phyloP scores from a whole-genome alignment of 495 filamentous ascomycete species.

The Daldinia grandis region DNA sequence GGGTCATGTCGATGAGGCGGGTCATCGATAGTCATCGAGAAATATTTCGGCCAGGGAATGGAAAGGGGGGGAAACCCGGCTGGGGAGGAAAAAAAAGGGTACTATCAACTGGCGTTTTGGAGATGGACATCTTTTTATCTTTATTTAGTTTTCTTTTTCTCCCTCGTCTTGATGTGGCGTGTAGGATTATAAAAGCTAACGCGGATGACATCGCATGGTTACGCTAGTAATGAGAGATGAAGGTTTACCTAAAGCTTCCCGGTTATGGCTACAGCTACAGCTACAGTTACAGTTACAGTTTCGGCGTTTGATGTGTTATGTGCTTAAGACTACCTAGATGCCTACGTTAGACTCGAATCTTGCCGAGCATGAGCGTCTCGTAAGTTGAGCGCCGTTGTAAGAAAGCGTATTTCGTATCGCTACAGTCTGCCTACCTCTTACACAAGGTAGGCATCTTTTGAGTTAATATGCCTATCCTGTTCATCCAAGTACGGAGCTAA shows the following conservation, averaged over 20 bases:
- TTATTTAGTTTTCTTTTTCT: background rate
- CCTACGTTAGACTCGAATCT: background rate
- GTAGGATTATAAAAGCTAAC: conserved; percentile 14
- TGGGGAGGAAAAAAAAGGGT: background rate
- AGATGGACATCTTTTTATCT: background rate
- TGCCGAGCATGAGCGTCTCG: background rate
- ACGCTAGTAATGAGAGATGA: conserved; percentile 35
- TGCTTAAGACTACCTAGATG: background rate
- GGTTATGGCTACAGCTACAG: background rate
- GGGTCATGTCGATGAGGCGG: no score
- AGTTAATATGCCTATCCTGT: no score
- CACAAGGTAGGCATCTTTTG: no score
- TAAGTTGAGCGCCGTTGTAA: no score
- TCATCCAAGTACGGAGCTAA: no score
- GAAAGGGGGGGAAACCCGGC: background rate
- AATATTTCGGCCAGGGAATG: background rate
- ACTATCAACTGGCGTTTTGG: background rate
- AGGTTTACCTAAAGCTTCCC: background rate
- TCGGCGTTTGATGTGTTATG: background rate
- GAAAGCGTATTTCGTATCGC: no score
- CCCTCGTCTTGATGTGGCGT: background rate
- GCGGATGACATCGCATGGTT: conserved; percentile 15
- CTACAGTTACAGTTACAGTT: background rate
- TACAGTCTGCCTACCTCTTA: no score
- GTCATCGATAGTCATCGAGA: background rate